Percentiles rank a stretch among this genome's conserved stretches.
phyloP scores from a whole-genome alignment of 164 flowering plant species.

The Akebia trifoliata region DNA sequence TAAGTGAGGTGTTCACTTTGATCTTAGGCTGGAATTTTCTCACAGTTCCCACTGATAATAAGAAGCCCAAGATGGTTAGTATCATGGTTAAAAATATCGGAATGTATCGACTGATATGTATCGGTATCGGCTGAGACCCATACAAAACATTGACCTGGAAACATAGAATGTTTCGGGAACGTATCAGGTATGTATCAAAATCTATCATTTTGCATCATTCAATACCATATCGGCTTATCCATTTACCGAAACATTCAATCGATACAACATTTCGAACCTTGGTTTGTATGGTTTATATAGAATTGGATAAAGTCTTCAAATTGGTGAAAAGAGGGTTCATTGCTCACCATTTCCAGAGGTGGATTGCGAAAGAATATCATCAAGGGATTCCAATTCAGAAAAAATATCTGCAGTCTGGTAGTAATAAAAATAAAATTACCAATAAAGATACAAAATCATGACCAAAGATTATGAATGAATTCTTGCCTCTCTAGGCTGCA shows the following conservation, averaged over 20 bases:
- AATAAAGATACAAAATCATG: not conserved
- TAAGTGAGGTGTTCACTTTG: not conserved
- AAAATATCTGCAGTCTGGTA: constrained; percentile 33
- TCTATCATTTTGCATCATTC: too few relatives aligned
- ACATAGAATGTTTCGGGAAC: too few relatives aligned
- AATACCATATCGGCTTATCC: too few relatives aligned
- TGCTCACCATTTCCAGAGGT: constrained; percentile 25
- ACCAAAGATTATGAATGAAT: not conserved
- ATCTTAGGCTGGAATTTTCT: constrained; percentile 14
- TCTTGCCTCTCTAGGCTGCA: constrained; percentile 28
- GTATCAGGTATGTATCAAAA: too few relatives aligned
- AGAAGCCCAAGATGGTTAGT: not conserved
- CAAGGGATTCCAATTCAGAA: constrained; percentile 29
- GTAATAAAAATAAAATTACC: constrained; percentile 1
- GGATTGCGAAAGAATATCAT: constrained; percentile 26
- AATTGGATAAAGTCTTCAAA: too few relatives aligned
- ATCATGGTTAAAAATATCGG: too few relatives aligned
- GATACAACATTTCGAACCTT: too few relatives aligned
- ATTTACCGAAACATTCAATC: too few relatives aligned
- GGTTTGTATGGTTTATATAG: too few relatives aligned
- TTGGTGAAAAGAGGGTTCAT: not conserved
- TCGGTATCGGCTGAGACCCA: too few relatives aligned
- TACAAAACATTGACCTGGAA: too few relatives aligned
- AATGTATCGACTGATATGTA: too few relatives aligned
- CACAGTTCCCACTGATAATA: constrained; percentile 13